Percentiles rank a stretch among this genome's conserved stretches.
These are phyloP conservation scores for Scedosporium boydii DNA, from an alignment of 2,329 filamentous ascomycete genomes.

Conservation along the genomic window DNA sequence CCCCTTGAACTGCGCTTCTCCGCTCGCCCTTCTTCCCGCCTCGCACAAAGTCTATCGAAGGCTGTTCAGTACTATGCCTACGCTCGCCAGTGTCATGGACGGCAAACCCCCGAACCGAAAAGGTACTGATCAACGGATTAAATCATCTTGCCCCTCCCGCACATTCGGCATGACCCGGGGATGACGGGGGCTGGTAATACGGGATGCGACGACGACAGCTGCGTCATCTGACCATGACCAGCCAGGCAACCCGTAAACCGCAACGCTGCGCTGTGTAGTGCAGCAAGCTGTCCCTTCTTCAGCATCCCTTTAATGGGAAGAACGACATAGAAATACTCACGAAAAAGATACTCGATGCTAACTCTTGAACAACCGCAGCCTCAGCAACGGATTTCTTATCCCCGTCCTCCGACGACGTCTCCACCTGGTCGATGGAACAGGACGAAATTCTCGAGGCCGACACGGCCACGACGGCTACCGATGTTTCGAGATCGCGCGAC, in stretches of 20 bases:
- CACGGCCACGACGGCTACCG: not conserved
- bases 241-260: not conserved
- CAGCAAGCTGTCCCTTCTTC: not conserved
- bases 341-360: not conserved
- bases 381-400: not conserved
- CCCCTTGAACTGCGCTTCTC: not conserved
- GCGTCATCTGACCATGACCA: not conserved
- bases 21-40: not conserved
- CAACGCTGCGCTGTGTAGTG: not conserved
- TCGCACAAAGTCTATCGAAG: not conserved
- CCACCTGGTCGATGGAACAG: constrained; percentile 1
- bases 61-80: not conserved
- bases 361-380: not conserved
- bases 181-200: not conserved
- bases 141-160: no score
- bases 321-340: not conserved
- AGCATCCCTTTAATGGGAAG: not conserved
- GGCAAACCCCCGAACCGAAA: not conserved
- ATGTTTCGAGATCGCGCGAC: not conserved
- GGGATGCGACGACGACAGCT: not conserved
- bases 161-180: no score
- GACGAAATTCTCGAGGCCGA: not conserved
- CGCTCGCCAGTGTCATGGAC: not conserved
- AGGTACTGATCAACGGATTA: not conserved
- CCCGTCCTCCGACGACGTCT: not conserved